These are phyloP conservation scores for Tardiomyces blankii DNA, from an alignment of 1,139 yeast species.

Conservation along the genomic window DNA sequence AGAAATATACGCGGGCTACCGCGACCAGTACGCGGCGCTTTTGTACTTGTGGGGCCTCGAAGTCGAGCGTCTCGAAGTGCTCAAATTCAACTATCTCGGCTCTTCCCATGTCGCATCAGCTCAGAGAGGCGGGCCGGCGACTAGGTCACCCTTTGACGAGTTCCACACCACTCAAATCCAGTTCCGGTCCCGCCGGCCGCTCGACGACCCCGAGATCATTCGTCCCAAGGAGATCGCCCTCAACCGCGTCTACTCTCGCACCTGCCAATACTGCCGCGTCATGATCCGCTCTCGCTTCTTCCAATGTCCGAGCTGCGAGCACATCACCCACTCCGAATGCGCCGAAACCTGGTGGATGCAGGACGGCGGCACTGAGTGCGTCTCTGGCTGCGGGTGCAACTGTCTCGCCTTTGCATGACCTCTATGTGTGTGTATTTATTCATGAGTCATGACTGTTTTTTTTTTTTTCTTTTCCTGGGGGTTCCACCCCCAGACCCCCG, in stretches of 20 bases:
- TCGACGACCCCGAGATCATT: constrained; percentile 11
- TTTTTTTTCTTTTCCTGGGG: neutral
- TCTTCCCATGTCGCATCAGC: constrained; percentile 8
- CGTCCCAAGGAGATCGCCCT: constrained; percentile 6
- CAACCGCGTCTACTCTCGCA: neutral
- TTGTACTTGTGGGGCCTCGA: constrained; percentile 78
- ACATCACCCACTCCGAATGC: constrained; percentile 67
- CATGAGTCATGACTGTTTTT: neutral
- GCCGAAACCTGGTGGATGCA: constrained; percentile 71
- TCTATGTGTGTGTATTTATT: constrained; percentile 1
- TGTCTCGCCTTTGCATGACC: constrained; percentile 32
- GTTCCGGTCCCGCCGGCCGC: constrained; percentile 22
- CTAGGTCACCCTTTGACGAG: constrained; percentile 4
- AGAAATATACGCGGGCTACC: constrained; percentile 25
- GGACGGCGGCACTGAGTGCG: constrained; percentile 48
- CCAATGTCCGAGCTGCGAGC: constrained; percentile 67
- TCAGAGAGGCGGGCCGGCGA: constrained; percentile 6
- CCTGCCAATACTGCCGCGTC: constrained; percentile 53
- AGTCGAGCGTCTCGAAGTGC: constrained; percentile 59
- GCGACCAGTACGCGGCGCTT: constrained; percentile 72
- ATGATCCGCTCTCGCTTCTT: constrained; percentile 51
- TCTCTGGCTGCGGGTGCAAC: constrained; percentile 83
- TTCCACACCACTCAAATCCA: constrained; percentile 14
- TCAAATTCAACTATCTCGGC: constrained; percentile 56
- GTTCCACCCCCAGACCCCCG: no score